Evolutionary conservation across 1,284 basidiomycete species (phyloP).

Genomic region (Volvariella volvacea): DNA sequence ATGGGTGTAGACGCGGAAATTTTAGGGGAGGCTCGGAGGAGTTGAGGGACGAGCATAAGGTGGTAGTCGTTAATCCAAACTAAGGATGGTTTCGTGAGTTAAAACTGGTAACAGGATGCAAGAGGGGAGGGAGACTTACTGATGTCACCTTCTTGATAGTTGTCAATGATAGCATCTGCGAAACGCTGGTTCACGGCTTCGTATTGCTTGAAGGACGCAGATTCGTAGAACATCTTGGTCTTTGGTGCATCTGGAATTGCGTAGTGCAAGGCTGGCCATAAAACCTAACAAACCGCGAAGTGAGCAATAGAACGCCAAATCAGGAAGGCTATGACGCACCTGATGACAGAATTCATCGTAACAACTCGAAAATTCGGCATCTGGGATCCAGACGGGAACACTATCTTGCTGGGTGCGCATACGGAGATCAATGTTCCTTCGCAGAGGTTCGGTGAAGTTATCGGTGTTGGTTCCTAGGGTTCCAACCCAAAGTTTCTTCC

Average conservation of each 20-base stretch:
- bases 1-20: slow-evolving; percentile 60
- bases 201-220: slow-evolving; percentile 72
- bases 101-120: background rate
- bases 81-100: slow-evolving; percentile 15
- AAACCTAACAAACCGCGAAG: slow-evolving; percentile 36
- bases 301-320: too few species aligned
- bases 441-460: slow-evolving; percentile 46
- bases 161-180: slow-evolving; percentile 68
- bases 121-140: slow-evolving; percentile 27
- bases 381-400: slow-evolving; percentile 77
- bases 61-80: slow-evolving; percentile 86
- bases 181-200: slow-evolving; percentile 80
- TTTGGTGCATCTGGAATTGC: slow-evolving; percentile 82
- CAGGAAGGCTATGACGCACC: too few species aligned
- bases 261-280: slow-evolving; percentile 88
- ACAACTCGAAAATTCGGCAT: slow-evolving; percentile 66
- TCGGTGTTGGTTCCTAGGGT: slow-evolving; percentile 69
- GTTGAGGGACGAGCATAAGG: slow-evolving; percentile 74
- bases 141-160: slow-evolving; percentile 79
- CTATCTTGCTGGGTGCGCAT: slow-evolving; percentile 53
- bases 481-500: slow-evolving; percentile 73
- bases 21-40: slow-evolving; percentile 54
- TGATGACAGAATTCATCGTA: slow-evolving; percentile 90
- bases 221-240: slow-evolving; percentile 77
- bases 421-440: slow-evolving; percentile 51